These are phyloP conservation scores for Neospermospora avenae DNA, from an alignment of 2,329 filamentous ascomycete species.

Conservation along the genomic window DNA sequence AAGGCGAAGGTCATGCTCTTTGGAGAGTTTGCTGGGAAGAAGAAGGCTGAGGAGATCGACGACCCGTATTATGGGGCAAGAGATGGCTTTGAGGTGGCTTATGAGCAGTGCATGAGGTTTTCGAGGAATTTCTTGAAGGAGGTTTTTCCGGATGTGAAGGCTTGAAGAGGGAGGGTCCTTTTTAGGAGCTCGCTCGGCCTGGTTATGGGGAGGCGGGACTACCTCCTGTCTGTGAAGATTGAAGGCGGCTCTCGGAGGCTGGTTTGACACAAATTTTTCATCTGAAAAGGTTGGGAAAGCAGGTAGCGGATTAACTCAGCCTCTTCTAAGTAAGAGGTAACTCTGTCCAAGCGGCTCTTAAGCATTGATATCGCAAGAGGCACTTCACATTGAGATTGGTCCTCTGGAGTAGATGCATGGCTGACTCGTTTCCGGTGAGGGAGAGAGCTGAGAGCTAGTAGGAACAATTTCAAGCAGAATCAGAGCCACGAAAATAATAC, in stretches of 20 bases:
- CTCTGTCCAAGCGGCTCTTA: neutral
- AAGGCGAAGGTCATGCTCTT: conserved; percentile 75
- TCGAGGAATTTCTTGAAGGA: conserved; percentile 52
- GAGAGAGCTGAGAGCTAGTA: no score
- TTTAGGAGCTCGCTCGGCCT: neutral
- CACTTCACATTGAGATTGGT: neutral
- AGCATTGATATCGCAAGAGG: neutral
- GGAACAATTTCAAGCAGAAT: no score
- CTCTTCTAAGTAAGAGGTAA: neutral
- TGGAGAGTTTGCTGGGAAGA: conserved; percentile 72
- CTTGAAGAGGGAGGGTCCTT: conserved; percentile 9
- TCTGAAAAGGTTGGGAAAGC: no score
- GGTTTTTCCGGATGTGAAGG: conserved; percentile 29
- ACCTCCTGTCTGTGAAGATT: neutral
- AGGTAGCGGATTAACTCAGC: neutral
- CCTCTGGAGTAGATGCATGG: no score
- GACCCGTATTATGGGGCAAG: conserved; percentile 93
- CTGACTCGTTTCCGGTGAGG: neutral
- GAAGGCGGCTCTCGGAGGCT: neutral
- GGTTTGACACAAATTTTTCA: no score
- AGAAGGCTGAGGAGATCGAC: conserved; percentile 65
- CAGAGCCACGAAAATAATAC: no score
- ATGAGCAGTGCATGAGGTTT: conserved; percentile 76
- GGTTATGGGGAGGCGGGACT: neutral
- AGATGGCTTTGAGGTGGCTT: conserved; percentile 81